These are phyloP conservation scores for Pseudogymnoascus sp. DNA, from an alignment of 2,329 filamentous ascomycete species.

Conservation along the genomic window DNA sequence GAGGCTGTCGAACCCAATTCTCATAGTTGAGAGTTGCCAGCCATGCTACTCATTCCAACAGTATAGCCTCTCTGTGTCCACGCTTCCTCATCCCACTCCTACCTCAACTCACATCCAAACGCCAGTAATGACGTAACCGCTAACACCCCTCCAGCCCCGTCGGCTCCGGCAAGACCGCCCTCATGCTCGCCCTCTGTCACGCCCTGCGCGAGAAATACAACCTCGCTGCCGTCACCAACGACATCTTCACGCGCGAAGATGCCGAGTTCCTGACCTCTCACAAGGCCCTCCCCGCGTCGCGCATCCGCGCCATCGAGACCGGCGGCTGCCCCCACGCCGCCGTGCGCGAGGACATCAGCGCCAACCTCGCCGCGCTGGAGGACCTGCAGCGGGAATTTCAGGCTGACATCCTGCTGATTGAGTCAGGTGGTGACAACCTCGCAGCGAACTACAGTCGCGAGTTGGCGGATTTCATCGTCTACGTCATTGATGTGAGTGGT, in stretches of 20 bases:
- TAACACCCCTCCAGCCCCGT: conserved; percentile 57
- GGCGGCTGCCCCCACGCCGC: conserved; percentile 95
- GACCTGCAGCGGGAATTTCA: conserved; percentile 73
- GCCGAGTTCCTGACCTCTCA: conserved; percentile 92
- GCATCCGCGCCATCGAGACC: conserved; percentile 94
- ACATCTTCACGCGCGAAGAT: conserved; percentile 98
- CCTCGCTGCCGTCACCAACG: conserved; percentile 94
- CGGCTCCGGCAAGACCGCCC: conserved; percentile 91
- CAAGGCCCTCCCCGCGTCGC: conserved; percentile 69
- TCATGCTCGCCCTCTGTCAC: conserved; percentile 89
- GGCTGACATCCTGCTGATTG: conserved; percentile 83
- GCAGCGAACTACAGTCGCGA: conserved; percentile 95
- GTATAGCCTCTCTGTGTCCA: background rate
- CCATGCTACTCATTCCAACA: background rate
- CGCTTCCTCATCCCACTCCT: background rate
- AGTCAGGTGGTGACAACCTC: conserved; percentile 91
- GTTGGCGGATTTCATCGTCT: conserved; percentile 94
- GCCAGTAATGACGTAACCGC: background rate
- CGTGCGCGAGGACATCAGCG: conserved; percentile 91
- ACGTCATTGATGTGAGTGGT: conserved; percentile 94
- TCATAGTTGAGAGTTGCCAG: background rate
- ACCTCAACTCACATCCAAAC: background rate
- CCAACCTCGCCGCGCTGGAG: conserved; percentile 87
- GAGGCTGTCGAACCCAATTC: background rate
- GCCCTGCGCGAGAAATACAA: conserved; percentile 73